Evolutionary conservation across 495 filamentous ascomycete genomes (phyloP).

Genomic region (Talaromyces ruber): DNA sequence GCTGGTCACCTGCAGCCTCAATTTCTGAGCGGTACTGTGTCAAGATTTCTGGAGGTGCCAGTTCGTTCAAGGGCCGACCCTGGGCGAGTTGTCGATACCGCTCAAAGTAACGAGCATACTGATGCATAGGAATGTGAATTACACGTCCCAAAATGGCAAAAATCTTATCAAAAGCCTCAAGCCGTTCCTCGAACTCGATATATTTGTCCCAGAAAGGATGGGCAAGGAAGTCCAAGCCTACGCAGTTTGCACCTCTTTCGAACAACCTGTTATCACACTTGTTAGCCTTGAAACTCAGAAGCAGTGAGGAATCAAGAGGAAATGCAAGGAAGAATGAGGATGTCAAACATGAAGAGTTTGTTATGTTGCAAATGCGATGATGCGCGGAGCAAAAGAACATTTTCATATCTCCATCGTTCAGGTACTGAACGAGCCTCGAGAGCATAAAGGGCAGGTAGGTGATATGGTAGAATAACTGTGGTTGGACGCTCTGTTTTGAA

Average conservation of each 20-base stretch:
- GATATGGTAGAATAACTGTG: constrained; percentile 14
- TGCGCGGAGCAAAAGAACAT: not conserved
- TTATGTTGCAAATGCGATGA: constrained; percentile 24
- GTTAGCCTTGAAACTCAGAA: constrained; percentile 24
- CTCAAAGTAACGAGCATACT: constrained; percentile 93
- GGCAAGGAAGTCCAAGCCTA: constrained; percentile 87
- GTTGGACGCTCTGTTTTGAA: constrained; percentile 4
- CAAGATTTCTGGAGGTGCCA: constrained; percentile 60
- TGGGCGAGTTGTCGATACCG: constrained; percentile 75
- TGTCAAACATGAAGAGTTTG: constrained; percentile 45
- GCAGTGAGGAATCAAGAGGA: constrained; percentile 15
- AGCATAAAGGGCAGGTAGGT: constrained; percentile 8
- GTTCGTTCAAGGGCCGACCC: constrained; percentile 60
- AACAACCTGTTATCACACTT: constrained; percentile 58
- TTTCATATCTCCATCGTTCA: constrained; percentile 5
- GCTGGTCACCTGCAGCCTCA: constrained; percentile 42
- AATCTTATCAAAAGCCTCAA: constrained; percentile 79
- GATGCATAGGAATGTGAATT: constrained; percentile 91
- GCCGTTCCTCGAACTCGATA: constrained; percentile 86
- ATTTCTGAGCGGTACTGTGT: constrained; percentile 63
- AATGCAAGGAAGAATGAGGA: constrained; percentile 29
- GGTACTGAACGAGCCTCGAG: constrained; percentile 3
- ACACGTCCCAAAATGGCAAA: constrained; percentile 79
- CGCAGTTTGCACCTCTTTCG: constrained; percentile 75
- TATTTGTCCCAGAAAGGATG: constrained; percentile 99